These are phyloP conservation scores for Phlyctochytrium bullatum DNA, from an alignment of 192 early-diverging fungal genomes.

Conservation along the genomic window DNA sequence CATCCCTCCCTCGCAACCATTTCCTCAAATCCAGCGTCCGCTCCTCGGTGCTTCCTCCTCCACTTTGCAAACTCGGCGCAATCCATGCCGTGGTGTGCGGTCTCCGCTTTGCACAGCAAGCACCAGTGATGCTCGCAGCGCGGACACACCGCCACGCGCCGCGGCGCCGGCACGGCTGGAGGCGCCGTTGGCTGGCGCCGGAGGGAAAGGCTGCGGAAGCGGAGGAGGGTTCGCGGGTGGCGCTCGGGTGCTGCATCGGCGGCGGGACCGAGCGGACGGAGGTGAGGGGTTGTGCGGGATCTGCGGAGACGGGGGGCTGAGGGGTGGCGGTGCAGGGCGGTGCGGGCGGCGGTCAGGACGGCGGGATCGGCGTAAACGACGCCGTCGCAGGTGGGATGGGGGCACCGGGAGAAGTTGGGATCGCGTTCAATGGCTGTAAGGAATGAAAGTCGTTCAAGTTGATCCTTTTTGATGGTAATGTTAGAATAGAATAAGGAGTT, in stretches of 20 bases:
- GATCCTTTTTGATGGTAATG: too few relatives aligned
- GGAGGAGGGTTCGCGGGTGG: neutral
- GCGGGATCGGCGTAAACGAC: conserved; percentile 11
- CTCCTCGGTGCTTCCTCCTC: conserved; percentile 4
- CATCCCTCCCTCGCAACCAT: conserved; percentile 12
- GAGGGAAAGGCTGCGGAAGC: neutral
- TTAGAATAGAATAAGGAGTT: too few relatives aligned
- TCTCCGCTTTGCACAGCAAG: conserved; percentile 21
- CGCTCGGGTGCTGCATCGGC: too few relatives aligned
- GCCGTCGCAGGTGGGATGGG: conserved; percentile 10
- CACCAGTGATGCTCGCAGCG: conserved; percentile 9
- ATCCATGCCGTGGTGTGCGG: conserved; percentile 13
- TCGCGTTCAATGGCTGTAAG: conserved; percentile 8
- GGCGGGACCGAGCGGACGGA: too few relatives aligned
- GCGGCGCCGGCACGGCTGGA: neutral
- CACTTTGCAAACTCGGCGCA: conserved; percentile 14
- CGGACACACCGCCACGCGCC: neutral
- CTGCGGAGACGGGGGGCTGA: too few relatives aligned
- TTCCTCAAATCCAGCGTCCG: conserved; percentile 17
- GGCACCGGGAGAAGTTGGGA: conserved; percentile 12
- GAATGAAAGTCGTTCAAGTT: conserved; percentile 12
- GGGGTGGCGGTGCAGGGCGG: too few relatives aligned
- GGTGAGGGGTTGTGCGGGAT: too few relatives aligned
- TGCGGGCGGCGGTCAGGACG: neutral
- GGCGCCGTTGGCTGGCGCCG: neutral